phyloP scores from a whole-genome alignment of 768 basidiomycete species.

The Candolleomyces efflorescens region DNA sequence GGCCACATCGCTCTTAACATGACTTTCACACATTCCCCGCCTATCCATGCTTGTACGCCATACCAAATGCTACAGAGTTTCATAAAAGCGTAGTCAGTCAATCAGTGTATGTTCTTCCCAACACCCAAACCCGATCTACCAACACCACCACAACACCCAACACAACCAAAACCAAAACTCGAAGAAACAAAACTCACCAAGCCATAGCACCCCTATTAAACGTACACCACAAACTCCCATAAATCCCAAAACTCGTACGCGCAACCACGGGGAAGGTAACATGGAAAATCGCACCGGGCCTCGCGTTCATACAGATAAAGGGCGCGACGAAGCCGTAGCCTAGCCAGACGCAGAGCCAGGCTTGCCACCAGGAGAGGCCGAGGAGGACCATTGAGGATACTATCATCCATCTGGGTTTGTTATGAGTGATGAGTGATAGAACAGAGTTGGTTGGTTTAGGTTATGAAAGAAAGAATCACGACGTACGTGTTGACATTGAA shows the following conservation, averaged over 20 bases:
- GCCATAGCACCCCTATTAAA: conserved; percentile 74
- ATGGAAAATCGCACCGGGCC: conserved; percentile 74
- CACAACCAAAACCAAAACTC: too few species aligned
- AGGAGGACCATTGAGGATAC: conserved; percentile 70
- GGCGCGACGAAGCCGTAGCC: conserved; percentile 57
- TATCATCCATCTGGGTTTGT: conserved; percentile 65
- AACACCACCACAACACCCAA: too few species aligned
- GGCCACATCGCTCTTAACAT: conserved; percentile 80
- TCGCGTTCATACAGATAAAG: conserved; percentile 74
- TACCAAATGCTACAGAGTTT: conserved; percentile 56
- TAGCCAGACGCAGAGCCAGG: conserved; percentile 77
- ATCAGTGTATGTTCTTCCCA: too few species aligned
- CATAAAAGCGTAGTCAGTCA: too few species aligned
- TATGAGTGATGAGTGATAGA: background rate
- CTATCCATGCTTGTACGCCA: conserved; percentile 77
- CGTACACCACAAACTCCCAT: conserved; percentile 74
- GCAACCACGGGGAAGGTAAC: conserved; percentile 74
- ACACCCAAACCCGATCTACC: too few species aligned
- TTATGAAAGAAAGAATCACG: too few species aligned
- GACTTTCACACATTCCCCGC: conserved; percentile 72
- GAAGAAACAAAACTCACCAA: conserved; percentile 40
- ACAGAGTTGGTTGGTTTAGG: too few species aligned
- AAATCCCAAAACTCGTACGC: conserved; percentile 74
- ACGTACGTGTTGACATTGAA: conserved; percentile 76
- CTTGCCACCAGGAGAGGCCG: conserved; percentile 80